Conservation (phyloP, 2,329 filamentous ascomycete genomes). For the Hymenotorrendiella dingleyae region DNA sequence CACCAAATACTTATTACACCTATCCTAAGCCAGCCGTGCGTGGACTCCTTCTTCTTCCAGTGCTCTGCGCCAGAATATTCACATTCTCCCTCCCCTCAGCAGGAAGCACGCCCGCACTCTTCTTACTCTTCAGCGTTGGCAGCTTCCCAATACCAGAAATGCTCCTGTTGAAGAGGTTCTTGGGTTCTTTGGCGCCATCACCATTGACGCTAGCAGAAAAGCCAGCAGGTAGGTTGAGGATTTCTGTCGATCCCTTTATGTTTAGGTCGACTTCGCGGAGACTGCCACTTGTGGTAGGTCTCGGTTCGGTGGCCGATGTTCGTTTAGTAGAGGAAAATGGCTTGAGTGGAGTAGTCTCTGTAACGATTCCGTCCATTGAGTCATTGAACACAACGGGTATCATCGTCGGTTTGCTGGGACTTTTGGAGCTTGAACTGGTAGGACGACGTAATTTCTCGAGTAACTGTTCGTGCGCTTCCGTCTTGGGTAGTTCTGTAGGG, state of each 20-base stretch:
- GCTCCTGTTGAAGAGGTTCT: conserved; percentile 24
- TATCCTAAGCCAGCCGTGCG: no score
- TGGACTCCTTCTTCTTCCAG: conserved; percentile 28
- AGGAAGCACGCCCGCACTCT: conserved; percentile 32
- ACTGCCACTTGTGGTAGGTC: conserved; percentile 33
- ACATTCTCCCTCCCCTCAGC: conserved; percentile 40
- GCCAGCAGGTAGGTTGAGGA: conserved; percentile 7
- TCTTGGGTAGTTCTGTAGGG: conserved; percentile 71
- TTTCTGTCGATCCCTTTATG: conserved; percentile 36
- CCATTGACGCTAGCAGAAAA: neutral
- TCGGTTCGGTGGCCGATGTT: conserved; percentile 15
- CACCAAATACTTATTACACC: no score
- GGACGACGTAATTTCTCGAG: conserved; percentile 42
- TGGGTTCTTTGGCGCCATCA: conserved; percentile 11
- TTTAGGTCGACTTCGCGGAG: conserved; percentile 45
- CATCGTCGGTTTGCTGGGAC: conserved; percentile 31
- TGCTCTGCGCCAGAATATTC: conserved; percentile 21
- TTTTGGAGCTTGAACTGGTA: conserved; percentile 16
- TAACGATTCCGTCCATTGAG: conserved; percentile 6
- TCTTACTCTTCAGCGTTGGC: conserved; percentile 35
- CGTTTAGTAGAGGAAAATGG: conserved; percentile 7
- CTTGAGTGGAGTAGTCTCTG: conserved; percentile 12
- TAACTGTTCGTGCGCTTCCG: conserved; percentile 54
- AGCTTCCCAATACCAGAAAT: conserved; percentile 32
- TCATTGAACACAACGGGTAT: conserved; percentile 31